Base-by-base conservation (phyloP, 129 eudicot species). In the Escallonia herrerae region DNA sequence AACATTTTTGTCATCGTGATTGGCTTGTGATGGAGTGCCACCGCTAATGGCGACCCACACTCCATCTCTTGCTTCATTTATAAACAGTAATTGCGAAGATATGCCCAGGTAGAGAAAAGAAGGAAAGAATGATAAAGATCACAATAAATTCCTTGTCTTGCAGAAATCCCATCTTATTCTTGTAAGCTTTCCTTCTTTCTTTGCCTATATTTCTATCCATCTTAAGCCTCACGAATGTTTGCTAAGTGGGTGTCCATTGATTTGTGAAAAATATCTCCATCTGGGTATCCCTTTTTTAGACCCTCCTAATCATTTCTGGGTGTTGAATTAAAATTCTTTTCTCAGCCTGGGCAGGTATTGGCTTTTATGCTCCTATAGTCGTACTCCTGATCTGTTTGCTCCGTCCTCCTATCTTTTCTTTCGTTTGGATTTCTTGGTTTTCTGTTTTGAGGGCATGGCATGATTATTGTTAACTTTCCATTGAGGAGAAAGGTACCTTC, bases 61-160 rank as follows among this genome's bases (percentile, higher is more conserved):
- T 81, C 82, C 48, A 76, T 68, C 76, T 65, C 60, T 72, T 76
- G 85, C 81, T 76, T 81, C 73, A 64, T 73, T 69, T 60, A 61
- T 22, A 43, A 56, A 12, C 46, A 38, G 3, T 33, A 60, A 12
- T 6, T 38, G 15, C 7, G 6, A 60, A 60, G 49, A 60, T 40
- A 60, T 12, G 14, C 47, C 33, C 46, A 8, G 14, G 15, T 57
- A 7, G 40, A 15, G 11, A 10, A 33, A 74, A 22, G 46, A 37
- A 39, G 33, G 51, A 10, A 42, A 11, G 42, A 50, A 37, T 11
- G 4, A 51, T 6, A 51, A 51, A 51, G 8, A 3, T 7, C 3
- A 51, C 4, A 4, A 11, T 54, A 69, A 51, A 33, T 61, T 68
- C 60, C 80, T 76, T 76, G 65, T 63, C 56, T 67, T 68, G 62